Conservation (phyloP, 2,329 filamentous ascomycete species). For the Clarireedia homoeocarpa region DNA sequence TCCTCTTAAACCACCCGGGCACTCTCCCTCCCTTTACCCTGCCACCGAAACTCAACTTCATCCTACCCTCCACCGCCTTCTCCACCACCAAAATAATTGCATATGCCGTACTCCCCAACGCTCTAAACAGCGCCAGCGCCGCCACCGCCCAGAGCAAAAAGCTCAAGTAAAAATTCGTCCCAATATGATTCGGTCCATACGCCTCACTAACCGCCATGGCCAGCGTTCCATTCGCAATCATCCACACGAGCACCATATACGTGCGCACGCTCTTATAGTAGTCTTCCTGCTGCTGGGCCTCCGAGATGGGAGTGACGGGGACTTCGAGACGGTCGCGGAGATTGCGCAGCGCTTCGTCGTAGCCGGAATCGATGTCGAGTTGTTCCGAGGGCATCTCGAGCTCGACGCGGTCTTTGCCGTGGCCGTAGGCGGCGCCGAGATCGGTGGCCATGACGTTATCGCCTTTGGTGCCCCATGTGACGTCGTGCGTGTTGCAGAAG, state of each 20-base stretch:
- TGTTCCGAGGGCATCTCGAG: constrained; percentile 97
- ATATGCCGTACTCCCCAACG: constrained; percentile 73
- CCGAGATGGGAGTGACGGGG: constrained; percentile 49
- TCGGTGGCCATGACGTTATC: constrained; percentile 94
- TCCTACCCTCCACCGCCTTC: constrained; percentile 76
- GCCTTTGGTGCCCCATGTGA: constrained; percentile 97
- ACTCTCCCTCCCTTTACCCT: constrained; percentile 26
- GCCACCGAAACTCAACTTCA: constrained; percentile 34
- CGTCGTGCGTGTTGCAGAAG: constrained; percentile 98
- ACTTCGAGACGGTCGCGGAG: constrained; percentile 90
- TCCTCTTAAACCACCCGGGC: constrained; percentile 20
- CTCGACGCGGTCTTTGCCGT: constrained; percentile 64
- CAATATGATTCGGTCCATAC: constrained; percentile 64
- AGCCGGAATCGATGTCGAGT: constrained; percentile 94
- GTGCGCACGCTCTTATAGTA: constrained; percentile 97
- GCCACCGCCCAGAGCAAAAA: constrained; percentile 94
- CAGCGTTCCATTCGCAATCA: constrained; percentile 83
- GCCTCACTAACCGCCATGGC: constrained; percentile 89
- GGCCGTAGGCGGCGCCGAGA: constrained; percentile 73
- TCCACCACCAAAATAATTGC: constrained; percentile 78
- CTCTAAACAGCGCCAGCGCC: constrained; percentile 76
- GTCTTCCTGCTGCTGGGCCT: constrained; percentile 88
- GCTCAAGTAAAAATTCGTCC: constrained; percentile 80
- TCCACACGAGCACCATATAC: constrained; percentile 96
- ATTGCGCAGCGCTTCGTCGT: constrained; percentile 94